Evolutionary conservation across 1,139 yeast genomes (phyloP), one percentile per base, ranked within the genome.

Genomic region (Debaryomycetaceae sp.): DNA sequence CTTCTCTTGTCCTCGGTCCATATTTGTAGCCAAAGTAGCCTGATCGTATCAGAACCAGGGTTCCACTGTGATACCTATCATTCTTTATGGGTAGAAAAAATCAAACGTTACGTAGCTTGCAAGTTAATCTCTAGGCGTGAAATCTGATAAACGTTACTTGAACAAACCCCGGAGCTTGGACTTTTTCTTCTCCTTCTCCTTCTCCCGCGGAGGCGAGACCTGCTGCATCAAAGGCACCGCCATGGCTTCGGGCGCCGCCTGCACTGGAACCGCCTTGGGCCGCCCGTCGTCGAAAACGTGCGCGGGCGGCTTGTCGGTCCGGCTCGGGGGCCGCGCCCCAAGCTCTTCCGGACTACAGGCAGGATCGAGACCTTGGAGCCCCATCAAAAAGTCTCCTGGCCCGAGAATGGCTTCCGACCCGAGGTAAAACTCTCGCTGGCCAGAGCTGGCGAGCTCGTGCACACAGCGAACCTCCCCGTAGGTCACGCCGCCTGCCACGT

Each of bases 401-500:
- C 80, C 73, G 35, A 81, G 53, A 4, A 86, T 56, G 29, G 79
- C 75, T 45, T 82, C 94, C 5, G 93, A 78, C 0, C 98, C 98
- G 35, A 90, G 61, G 36, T 79, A 74, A 19, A 90, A 69, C 38
- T 85, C 95, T 46, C 75, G 77, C 41, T 79, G 73, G 34, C 72
- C 62, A 27, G 68, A 55, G 13, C 60, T 53, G 5, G 85, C 69
- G 28, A 86, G 62, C 40, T 83, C 92, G 42, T 83, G 79, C 11
- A 79, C 76, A 4, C 85, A 68, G 34, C 92, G 68, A 25, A 81
- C 58, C 49, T 92, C 99, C 3, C 87, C 71, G 39, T 79, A 74
- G 0, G 97, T 85, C 24, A 82, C 57, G 8, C 98, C 98, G 15
- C 99, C 99, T 2, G 92, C 81, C 23, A 86, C 71, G 47, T 76